Evolutionary conservation across 1,284 basidiomycete genomes (phyloP).

Genomic region (Mrakiaceae sp.): DNA sequence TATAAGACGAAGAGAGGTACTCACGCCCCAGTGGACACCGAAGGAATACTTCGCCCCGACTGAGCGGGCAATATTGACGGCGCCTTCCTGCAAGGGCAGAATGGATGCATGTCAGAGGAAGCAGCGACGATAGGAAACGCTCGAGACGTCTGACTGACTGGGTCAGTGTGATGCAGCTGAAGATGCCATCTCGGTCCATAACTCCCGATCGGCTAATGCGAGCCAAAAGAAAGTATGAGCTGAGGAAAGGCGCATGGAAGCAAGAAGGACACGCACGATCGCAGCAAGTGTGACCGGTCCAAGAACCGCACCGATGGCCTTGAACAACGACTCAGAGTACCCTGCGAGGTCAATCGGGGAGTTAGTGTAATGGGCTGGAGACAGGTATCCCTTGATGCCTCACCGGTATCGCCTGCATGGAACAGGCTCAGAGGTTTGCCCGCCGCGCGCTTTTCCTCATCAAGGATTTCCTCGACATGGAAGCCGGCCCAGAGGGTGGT

Average conservation of each 20-base stretch:
- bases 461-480: constrained; percentile 29
- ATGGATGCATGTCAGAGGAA: background rate
- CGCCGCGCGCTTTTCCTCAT: background rate
- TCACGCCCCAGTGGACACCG: constrained; percentile 38
- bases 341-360: constrained; percentile 20
- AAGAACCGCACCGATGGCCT: constrained; percentile 35
- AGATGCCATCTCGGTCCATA: constrained; percentile 35
- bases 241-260: background rate
- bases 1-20: constrained; percentile 18
- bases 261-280: constrained; percentile 19
- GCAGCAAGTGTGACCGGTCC: constrained; percentile 38
- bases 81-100: constrained; percentile 21
- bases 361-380: background rate
- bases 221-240: too few species aligned
- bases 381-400: constrained; percentile 7
- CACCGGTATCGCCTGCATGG: constrained; percentile 36
- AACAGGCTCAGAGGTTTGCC: constrained; percentile 27
- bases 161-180: constrained; percentile 35
- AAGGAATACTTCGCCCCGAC: constrained; percentile 30
- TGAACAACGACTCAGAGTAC: constrained; percentile 36
- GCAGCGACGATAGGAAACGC: background rate
- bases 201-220: constrained; percentile 33
- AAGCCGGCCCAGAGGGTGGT: constrained; percentile 38
- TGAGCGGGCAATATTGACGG: constrained; percentile 33
- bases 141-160: constrained; percentile 20